These are phyloP conservation scores for Asterionellopsis glacialis DNA, from an alignment of 108 stramenopile genomes.

Conservation along the genomic window DNA sequence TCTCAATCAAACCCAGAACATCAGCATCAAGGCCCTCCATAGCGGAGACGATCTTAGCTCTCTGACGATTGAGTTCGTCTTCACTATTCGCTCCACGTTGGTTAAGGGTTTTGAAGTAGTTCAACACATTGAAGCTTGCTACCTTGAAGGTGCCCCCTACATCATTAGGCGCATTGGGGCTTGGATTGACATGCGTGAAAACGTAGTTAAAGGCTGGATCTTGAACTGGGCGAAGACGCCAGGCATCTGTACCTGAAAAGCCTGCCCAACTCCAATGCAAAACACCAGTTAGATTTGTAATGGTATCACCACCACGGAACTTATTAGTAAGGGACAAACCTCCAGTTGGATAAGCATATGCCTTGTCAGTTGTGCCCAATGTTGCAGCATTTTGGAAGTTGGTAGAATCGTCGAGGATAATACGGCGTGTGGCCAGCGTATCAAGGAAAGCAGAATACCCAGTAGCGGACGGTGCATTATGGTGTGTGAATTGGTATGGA, in stretches of 20 bases:
- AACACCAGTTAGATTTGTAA: conserved; percentile 19
- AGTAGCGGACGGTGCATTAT: conserved; percentile 14
- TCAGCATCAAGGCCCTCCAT: conserved; percentile 20
- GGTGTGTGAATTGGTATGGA: conserved; percentile 19
- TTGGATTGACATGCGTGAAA: too few relatives aligned
- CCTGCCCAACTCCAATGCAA: too few relatives aligned
- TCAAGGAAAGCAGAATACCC: conserved; percentile 14
- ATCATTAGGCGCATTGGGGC: too few relatives aligned
- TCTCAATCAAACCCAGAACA: conserved; percentile 26
- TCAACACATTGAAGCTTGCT: conserved; percentile 25
- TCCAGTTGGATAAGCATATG: neutral
- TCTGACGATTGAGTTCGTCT: conserved; percentile 30
- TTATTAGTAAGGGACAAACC: neutral
- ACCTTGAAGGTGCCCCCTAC: neutral
- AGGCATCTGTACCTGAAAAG: too few relatives aligned
- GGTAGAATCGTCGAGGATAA: conserved; percentile 26
- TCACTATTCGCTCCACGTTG: conserved; percentile 32
- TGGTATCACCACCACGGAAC: conserved; percentile 19
- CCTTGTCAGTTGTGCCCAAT: conserved; percentile 12
- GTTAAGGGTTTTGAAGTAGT: conserved; percentile 32
- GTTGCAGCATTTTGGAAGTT: neutral
- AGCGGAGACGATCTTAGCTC: conserved; percentile 21
- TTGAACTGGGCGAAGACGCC: too few relatives aligned
- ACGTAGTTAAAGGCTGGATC: too few relatives aligned
- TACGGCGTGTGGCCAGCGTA: conserved; percentile 3